Evolutionary conservation across 2,329 filamentous ascomycete genomes (phyloP), one percentile per base, ranked within the genome.

Genomic region (Colletotrichum sp.): DNA sequence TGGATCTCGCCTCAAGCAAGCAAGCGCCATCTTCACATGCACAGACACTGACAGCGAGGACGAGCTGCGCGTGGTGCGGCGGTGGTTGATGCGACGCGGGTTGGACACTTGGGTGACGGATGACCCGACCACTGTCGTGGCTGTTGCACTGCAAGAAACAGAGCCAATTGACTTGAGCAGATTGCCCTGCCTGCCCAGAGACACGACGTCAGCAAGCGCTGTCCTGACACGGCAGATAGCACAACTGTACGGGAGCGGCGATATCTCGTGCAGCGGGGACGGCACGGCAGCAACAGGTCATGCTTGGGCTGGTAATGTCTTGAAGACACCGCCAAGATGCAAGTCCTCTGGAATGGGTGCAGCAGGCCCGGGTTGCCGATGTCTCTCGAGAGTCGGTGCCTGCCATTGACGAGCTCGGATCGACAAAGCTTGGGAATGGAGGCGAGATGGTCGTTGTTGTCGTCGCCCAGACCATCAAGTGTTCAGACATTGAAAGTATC

Each of bases 11-110:
- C 69, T 63, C 64, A 34, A 68, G 32, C 62, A 64, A 72, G 24
- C 72, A 75, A 72, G 68, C 32, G 68, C 52, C 72, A 34, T 73
- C 64, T 76, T 76, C 73, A 76, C 73, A 73, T 76, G 73, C 73
- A 59, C 63, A 32, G 34, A 70, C 72, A 21, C n/a, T 52, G n/a
- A 52, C 44, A 52, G 44, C 44, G 44, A 52, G 44, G 10, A 21
- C n/a, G 44, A 52, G 44, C 44, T 52, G 44, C 44, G 44, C 44
- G 44, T 52, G 44, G 6, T 52, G 44, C 44, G 24, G 59, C 30
- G 55, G 67, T 32, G 71, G 32, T 36, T 52, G 21, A 60, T 32
- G 44, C 18, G 39, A 64, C n/a, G 24, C 36, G 34, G 36, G 32
- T 67, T 62, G 32, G 30, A 36, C 32, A 32, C 26, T 62, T 60